phyloP scores from a whole-genome alignment of 345 rosid species.

The Stellera chamaejasme region DNA sequence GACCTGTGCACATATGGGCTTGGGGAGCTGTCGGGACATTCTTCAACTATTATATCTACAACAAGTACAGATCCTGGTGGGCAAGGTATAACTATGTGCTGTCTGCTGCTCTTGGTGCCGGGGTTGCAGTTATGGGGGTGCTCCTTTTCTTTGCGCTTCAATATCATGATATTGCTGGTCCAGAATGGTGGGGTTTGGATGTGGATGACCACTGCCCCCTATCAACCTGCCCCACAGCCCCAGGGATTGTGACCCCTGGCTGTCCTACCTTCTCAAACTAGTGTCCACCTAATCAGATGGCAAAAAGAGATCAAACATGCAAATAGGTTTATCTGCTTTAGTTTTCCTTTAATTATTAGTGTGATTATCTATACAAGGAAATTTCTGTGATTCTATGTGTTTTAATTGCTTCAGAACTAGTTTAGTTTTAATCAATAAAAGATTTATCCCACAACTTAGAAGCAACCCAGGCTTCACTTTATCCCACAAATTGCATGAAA shows the following conservation, averaged over 20 bases:
- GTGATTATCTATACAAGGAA: no score
- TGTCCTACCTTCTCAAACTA: constrained; percentile 45
- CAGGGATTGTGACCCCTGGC: constrained; percentile 39
- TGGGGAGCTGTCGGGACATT: constrained; percentile 61
- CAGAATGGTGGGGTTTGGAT: constrained; percentile 67
- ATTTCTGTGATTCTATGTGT: no score
- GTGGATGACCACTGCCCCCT: constrained; percentile 47
- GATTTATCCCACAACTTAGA: no score
- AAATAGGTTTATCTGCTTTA: no score
- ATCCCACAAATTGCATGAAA: no score
- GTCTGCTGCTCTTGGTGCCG: constrained; percentile 81
- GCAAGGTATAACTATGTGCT: constrained; percentile 58
- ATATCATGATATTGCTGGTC: constrained; percentile 37
- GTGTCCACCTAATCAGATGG: no score
- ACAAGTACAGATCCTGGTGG: constrained; percentile 63
- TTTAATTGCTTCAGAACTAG: no score
- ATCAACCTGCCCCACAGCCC: constrained; percentile 59
- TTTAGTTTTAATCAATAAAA: no score
- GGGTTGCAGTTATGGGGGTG: constrained; percentile 61
- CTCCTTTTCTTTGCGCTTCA: constrained; percentile 55
- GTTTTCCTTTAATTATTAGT: no score
- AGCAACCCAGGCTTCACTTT: no score
- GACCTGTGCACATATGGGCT: constrained; percentile 45
- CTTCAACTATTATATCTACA: constrained; percentile 61
- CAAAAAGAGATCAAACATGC: neutral